These are phyloP conservation scores for Mycena rosella DNA, from an alignment of 768 basidiomycete species.

Conservation along the genomic window DNA sequence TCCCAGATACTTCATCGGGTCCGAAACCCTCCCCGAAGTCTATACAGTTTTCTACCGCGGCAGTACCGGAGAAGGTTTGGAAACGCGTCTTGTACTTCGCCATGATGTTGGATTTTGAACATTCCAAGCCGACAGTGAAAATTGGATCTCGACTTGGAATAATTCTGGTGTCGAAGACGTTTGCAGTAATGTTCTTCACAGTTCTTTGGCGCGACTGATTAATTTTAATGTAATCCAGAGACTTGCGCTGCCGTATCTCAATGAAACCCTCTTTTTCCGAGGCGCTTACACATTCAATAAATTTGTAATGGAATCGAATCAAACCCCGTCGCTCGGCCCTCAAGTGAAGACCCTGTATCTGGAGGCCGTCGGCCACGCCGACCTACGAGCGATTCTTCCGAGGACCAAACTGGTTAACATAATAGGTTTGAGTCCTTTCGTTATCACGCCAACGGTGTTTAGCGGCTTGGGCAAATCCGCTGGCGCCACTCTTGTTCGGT, in stretches of 20 bases:
- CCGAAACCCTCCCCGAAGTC: neutral
- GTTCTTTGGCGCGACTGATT: too few relatives aligned
- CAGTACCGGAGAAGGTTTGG: conserved; percentile 27
- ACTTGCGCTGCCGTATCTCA: conserved; percentile 21
- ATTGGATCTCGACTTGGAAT: too few relatives aligned
- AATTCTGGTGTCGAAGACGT: conserved; percentile 25
- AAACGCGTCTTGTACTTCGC: conserved; percentile 17
- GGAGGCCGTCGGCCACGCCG: neutral
- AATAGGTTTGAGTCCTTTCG: neutral
- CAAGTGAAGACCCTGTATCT: conserved; percentile 16
- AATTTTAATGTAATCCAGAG: neutral
- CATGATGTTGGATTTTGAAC: too few relatives aligned
- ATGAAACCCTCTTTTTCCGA: conserved; percentile 3
- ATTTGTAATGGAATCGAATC: neutral
- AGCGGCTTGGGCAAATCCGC: conserved; percentile 17
- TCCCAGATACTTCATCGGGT: neutral
- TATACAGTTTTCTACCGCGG: conserved; percentile 18
- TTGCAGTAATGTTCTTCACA: conserved; percentile 14
- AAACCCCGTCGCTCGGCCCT: neutral
- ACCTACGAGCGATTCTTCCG: conserved; percentile 3
- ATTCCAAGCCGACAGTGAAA: too few relatives aligned
- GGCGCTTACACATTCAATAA: neutral
- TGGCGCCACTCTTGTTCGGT: conserved; percentile 18
- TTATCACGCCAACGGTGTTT: conserved; percentile 8
- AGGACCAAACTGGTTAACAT: conserved; percentile 3